These are phyloP conservation scores for Penicillium decumbens DNA, from an alignment of 2,329 filamentous ascomycete species.

Conservation along the genomic window DNA sequence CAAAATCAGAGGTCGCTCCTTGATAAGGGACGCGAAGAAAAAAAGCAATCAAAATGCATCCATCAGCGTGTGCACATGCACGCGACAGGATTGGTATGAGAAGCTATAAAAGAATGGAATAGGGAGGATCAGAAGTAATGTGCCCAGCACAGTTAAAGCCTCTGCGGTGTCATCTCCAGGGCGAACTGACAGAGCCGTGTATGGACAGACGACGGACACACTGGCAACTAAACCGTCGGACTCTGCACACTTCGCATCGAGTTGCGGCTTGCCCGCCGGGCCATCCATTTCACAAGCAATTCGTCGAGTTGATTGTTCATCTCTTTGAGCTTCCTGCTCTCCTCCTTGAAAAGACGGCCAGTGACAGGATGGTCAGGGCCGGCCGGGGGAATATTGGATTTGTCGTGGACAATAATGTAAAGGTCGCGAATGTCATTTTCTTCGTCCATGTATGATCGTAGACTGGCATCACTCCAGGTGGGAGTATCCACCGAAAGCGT, in stretches of 20 bases:
- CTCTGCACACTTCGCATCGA: constrained; percentile 17
- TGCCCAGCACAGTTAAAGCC: constrained; percentile 20
- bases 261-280: constrained; percentile 35
- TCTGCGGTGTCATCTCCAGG: neutral
- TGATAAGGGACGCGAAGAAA: constrained; percentile 4
- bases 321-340: constrained; percentile 78
- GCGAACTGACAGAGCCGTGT: constrained; percentile 3
- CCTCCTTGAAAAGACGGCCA: constrained; percentile 74
- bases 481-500: constrained; percentile 54
- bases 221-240: constrained; percentile 18
- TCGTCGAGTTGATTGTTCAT: constrained; percentile 87
- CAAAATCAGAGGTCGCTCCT: constrained; percentile 9
- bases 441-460: constrained; percentile 87
- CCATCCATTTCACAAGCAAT: constrained; percentile 75
- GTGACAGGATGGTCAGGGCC: constrained; percentile 82
- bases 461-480: constrained; percentile 79
- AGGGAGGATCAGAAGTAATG: constrained; percentile 14
- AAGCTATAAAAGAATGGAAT: constrained; percentile 12
- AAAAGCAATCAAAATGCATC: neutral
- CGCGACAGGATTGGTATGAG: constrained; percentile 4
- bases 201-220: constrained; percentile 9
- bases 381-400: constrained; percentile 72
- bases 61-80: constrained; percentile 7
- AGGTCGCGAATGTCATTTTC: constrained; percentile 84
- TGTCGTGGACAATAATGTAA: constrained; percentile 87